Evolutionary conservation across 352 stramenopile species (phyloP), one percentile per base, ranked within the genome.

Genomic region (Phytophthora vignae): DNA sequence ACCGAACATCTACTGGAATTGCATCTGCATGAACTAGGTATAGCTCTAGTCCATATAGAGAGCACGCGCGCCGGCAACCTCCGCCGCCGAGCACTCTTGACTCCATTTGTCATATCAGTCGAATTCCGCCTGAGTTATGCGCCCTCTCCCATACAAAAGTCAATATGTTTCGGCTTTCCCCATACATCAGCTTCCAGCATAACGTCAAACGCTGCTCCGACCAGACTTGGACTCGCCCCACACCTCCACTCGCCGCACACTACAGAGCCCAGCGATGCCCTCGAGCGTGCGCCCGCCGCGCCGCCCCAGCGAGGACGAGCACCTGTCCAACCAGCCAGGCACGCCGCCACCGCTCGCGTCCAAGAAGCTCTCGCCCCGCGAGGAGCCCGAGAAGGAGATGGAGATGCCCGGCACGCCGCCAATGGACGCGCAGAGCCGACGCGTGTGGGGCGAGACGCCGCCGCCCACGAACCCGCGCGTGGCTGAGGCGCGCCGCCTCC

Each of bases 371-470:
- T 76, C 77, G 38, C 21, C 29, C n/a, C 40, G 46, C 11, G 27
- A 44, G 3, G 59, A 83, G 60, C 71, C 63, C 7, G 77, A 84
- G 31, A 58, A 71, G 11, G 74, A 82, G 27, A 44, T 59, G 7
- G 70, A 85, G 8, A 84, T 94, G 74, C 87, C 87, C 0, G 84
- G 84, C 22, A 94, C 87, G n/a, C 87, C 87, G 49, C 87, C 87
- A 22, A 81, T 87, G 53, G 65, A 82, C 58, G 67, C 67, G 8
- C 75, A 75, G 25, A 78, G 60, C 33, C 73, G 74, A 14, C 78
- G 68, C 27, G 49, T 72, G 1, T 90, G 82, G 82, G 69, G 69
- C 3, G 53, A 74, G 53, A 40, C 33, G 9, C 11, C 55, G 21
- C 42, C 36, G 3, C 53, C 36, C 14, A 48, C 60, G 22, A 77